Evolutionary conservation across 2,329 filamentous ascomycete species (phyloP), one percentile per base, ranked within the genome.

Genomic region (Penicillium rolfsii): DNA sequence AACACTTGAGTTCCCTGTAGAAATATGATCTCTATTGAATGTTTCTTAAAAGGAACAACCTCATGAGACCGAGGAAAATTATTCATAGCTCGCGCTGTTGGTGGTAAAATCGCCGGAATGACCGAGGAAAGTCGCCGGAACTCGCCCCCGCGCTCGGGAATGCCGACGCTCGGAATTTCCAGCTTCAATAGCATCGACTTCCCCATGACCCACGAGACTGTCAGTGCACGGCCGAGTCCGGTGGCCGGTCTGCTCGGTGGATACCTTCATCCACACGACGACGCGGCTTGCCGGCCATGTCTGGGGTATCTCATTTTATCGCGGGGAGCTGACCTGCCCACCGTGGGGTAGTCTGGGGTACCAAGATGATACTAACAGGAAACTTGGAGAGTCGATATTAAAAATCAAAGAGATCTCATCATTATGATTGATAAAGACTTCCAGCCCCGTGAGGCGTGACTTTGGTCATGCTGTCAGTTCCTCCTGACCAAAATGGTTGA

Each of bases 141-240:
- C 26, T 28, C 22, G 50, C 36, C 36, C 36, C 50, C 24, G 30
- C 30, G 11, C 58, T 59, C 63, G 58, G 61, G 30, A 64, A 40
- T 58, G 59, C 57, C 63, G 58, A 58, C 4, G 4, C 43, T 45
- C 61, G 63, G 63, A 57, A n/a, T 38, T 63, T 30, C 57, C 60
- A 59, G 30, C 30, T 28, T 52, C 33, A 14, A 49, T 46, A 28
- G 41, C 43, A 2, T 11, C 12, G 22, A 8, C 1, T 19, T 28
- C 26, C 26, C 24, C 24, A n/a, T 24, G 43, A 30, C 43, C 11
- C 9, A 6, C 16, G 16, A 54, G 14, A 9, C 26, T 30, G 35
- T 14, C 52, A 30, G 3, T 22, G 7, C 6, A n/a, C 38, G 12
- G 26, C 22, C 35, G 3, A 54, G 38, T 30, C 26, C 35, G 33